Evolutionary conservation across 2,329 filamentous ascomycete genomes (phyloP), one percentile per base, ranked within the genome.

Genomic region (Alternaria sp.): DNA sequence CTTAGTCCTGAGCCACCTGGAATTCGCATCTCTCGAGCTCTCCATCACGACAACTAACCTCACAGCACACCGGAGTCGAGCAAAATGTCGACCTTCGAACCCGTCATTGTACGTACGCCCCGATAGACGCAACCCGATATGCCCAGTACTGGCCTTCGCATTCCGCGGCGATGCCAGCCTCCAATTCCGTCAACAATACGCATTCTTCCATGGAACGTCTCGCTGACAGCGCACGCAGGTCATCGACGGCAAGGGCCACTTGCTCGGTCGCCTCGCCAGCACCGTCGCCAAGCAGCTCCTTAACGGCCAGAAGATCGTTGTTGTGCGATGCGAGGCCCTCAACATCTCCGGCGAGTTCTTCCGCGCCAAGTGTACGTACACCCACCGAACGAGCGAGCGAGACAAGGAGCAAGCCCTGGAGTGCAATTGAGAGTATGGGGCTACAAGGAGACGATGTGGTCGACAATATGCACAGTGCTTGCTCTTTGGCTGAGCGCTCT

Each of bases 331-430:
- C 86, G 95, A 99, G 87, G 93, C 93, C 79, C 90, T 99, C 84
- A 99, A 99, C 91, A 99, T 99, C 89, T 99, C 95, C 77, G 95
- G 95, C 87, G 95, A 98, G 89, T 99, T 99, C 92, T 99, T 99
- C 92, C 93, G 95, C 85, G 90, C 94, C 77, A 99, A 99, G 92
- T 92, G 95, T 99, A 97, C 85, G 94, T 97, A 80, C 70, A 64
- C 62, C 67, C 62, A 63, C 62, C 65, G 57, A 62, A 32, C 52
- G 54, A 65, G 56, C 57, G 43, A 62, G 57, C 59, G 62, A 64
- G 30, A 58, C 52, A 44, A 63, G 54, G 62, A 64, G 57, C 65
- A 60, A 60, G 62, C 60, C 59, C 69, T 65, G 68, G 38, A 41
- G 41, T 54, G 43, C 49, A 52, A 43, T 62, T 63, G 58, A 53